Evolutionary conservation across 768 basidiomycete genomes (phyloP), one percentile per base, ranked within the genome.

Genomic region (Cystofilobasidium macerans): DNA sequence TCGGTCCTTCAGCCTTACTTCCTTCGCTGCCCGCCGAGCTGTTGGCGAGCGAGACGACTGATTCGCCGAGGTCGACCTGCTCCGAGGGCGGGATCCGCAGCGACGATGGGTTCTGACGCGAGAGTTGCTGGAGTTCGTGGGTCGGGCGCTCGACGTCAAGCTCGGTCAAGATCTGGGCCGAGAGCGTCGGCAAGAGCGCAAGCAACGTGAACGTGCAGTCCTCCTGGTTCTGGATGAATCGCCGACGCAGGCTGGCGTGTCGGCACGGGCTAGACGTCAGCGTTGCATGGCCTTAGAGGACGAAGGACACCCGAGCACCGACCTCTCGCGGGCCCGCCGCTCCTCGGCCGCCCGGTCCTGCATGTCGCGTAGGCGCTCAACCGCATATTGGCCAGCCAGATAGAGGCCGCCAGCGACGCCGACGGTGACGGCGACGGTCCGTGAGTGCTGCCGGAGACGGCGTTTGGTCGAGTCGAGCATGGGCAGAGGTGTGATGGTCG

Each of bases 121-220:
- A 58, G 26, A 68, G 61, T 33, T 63, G 61, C 38, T 58, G 61
- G 12, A 68, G 67, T 12, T 68, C 61, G 38, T 45, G 53, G n/a
- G 45, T 48, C 36, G 63, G 42, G 5, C 45, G 56, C 33, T 68
- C 62, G 33, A 68, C 56, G 57, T 68, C 62, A 35, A 64, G 56
- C 24, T 57, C 61, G 18, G 42, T n/a, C 22, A 59, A 20, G 48
- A 68, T 58, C 56, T 68, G 61, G 18, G 43, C 32, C 6, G 61
- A 64, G 2, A 68, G 62, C 1, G 67, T 47, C 3, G 67, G 67
- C 22, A 68, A 57, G 12, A 68, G 54, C 51, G 67, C 61, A 16
- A 60, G 47, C n/a, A 68, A 36, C 9, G 62, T 68, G 61, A 68
- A 68, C 13, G 67, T 68, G 53, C 56, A 57, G 62, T 68, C 67